phyloP scores from a whole-genome alignment of 169 alveolate genomes.

The Eimeria nieschulzi region DNA sequence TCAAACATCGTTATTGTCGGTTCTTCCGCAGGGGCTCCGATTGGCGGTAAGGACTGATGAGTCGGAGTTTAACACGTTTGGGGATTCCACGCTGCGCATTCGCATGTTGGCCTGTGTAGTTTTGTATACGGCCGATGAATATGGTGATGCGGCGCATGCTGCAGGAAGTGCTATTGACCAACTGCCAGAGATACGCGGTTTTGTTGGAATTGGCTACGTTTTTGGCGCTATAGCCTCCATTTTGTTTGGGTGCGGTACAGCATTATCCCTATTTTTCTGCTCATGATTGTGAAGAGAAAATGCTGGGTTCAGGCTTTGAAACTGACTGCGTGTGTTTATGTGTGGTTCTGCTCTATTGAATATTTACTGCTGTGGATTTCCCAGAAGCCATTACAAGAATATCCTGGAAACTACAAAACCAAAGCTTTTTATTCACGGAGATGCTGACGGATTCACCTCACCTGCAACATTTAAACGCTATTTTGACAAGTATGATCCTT shows the following conservation, averaged over 20 bases:
- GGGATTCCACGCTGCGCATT: not conserved
- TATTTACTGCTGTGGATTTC: not conserved
- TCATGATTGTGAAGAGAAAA: not conserved
- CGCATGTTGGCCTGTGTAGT: not conserved
- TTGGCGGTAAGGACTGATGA: conserved; percentile 72
- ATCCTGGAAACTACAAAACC: conserved; percentile 74
- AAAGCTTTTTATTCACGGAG: conserved; percentile 80
- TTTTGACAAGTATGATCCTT: conserved; percentile 71
- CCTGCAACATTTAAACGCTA: conserved; percentile 62
- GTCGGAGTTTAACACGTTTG: not conserved
- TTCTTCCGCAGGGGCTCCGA: conserved; percentile 85
- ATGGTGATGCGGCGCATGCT: not conserved
- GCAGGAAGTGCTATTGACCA: conserved; percentile 81
- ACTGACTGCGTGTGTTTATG: not conserved
- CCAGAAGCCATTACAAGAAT: conserved; percentile 77
- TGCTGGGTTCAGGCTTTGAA: no score
- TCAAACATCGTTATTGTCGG: conserved; percentile 77
- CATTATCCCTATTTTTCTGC: not conserved
- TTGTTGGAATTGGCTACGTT: conserved; percentile 81
- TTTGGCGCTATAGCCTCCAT: conserved; percentile 80
- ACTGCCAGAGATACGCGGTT: conserved; percentile 75
- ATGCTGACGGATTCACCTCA: conserved; percentile 79
- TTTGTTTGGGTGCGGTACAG: conserved; percentile 70
- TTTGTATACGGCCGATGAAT: not conserved
- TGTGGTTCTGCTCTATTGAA: not conserved